Evolutionary conservation across 2,329 filamentous ascomycete genomes (phyloP), one percentile per base, ranked within the genome.

Genomic region (Trichoderma sp.): DNA sequence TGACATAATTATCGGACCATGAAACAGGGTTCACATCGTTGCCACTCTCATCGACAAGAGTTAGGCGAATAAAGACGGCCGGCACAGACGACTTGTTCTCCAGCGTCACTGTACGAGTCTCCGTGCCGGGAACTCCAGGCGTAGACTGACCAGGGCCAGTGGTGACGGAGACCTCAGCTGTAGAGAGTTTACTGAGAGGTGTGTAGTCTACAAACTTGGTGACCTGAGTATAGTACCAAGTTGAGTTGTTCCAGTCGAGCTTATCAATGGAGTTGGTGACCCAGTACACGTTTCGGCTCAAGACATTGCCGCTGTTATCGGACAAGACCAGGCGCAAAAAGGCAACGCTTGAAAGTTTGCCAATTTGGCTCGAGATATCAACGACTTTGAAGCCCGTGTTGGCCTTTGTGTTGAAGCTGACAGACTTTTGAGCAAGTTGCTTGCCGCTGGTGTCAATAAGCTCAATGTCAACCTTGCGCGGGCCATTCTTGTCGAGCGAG

Each of bases 1-100:
- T 89, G 14, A 90, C 79, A 70, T 90, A 90, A 70, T 90, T 90
- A 71, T 90, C 88, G 0, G 83, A 84, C 87, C 88, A 90, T 24
- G 80, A 79, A 0, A 87, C 81, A 0, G 87, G 86, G 5, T 82
- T 71, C 0, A 88, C 79, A 62, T 88, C 85, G 0, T 78, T 72
- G 0, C 82, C 82, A 0, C 75, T 70, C 2, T 66, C 71, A 70
- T 87, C 81, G 0, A 88, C 79, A 1, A 88, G 74, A 57, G 82
- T 83, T 35, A 90, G 66, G 2, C 83, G 79, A 10, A 90, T 72
- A 71, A 90, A 90, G 57, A 90, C 84, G 0, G 88, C 88, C 0
- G 88, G 88, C 0, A 85, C 75, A 0, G 77, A 67, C 0, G 85
- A 84, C 53, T 77, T 76, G 71, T 90, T 90, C 72, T 87, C 81